Percentiles rank a stretch among this genome's conserved stretches.
These are phyloP conservation scores for Ascochyta fabae DNA, from an alignment of 2,329 filamentous ascomycete species.

Conservation along the genomic window DNA sequence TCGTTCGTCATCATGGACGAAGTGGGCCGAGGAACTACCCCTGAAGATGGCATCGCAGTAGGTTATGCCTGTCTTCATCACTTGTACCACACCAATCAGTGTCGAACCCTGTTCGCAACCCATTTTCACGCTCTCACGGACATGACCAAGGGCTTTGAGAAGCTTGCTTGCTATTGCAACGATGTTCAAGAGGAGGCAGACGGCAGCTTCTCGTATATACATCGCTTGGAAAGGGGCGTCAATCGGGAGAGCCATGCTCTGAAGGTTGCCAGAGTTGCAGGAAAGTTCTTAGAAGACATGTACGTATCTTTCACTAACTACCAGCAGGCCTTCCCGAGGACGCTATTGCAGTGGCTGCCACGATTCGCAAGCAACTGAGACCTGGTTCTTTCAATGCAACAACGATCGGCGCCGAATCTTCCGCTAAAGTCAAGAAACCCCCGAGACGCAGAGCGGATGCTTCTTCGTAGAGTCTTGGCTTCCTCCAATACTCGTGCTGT, in stretches of 20 bases:
- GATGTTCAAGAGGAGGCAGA: conserved; percentile 77
- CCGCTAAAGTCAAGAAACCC: not conserved
- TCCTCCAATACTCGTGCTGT: not conserved
- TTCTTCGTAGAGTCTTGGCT: not conserved
- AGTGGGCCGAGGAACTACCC: conserved; percentile 91
- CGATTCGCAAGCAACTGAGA: conserved; percentile 57
- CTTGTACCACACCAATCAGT: conserved; percentile 76
- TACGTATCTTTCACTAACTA: conserved; percentile 12
- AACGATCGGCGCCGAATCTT: not conserved
- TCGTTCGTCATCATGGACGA: conserved; percentile 98
- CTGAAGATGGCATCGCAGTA: conserved; percentile 88
- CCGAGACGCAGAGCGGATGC: not conserved
- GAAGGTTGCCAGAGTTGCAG: conserved; percentile 90
- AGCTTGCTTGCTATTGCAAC: conserved; percentile 82
- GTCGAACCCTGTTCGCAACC: conserved; percentile 87
- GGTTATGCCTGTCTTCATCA: conserved; percentile 89
- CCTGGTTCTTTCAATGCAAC: not conserved
- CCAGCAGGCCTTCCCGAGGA: conserved; percentile 68
- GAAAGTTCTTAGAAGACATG: conserved; percentile 27
- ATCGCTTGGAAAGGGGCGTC: conserved; percentile 79
- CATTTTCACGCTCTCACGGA: conserved; percentile 90
- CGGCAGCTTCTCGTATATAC: conserved; percentile 78
- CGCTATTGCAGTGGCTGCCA: conserved; percentile 71
- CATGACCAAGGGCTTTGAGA: conserved; percentile 66
- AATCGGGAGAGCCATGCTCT: conserved; percentile 89